Base-by-base conservation (phyloP, 805 yeast genomes). In the Candida koratica region DNA sequence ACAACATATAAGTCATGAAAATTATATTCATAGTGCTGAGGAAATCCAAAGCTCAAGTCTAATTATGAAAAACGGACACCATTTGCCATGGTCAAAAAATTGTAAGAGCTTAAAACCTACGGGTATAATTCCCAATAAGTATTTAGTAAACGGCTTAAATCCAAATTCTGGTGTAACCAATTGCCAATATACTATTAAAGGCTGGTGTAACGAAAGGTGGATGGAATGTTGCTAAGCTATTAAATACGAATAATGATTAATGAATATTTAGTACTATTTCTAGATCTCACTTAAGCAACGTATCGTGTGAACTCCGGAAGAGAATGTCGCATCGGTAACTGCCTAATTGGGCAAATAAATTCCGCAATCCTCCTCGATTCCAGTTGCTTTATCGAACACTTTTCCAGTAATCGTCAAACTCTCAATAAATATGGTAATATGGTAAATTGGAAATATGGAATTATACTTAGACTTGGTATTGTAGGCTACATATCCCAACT, bases 151-250 rank as follows among this genome's bases (percentile, higher is more conserved):
- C 42, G 65, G 64, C 3, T 39, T 47, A 28, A 58, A 64, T 6
- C 69, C 72, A 4, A 59, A 52, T 26, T 55, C 63, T 9, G 70
- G 69, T 4, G 53, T 58, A 11, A 54, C 69, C n/a, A 55, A 48
- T 35, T 45, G 59, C 23, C 79, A 73, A 45, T 73, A 63, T 43
- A 71, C 77, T 10, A 71, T 68, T 12, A 70, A 67, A 44, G 76
- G 76, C 5, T 73, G 77, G 76, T 58, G 61, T 38, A 65, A 72
- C 43, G 49, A 61, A 34, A 47, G 75, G 35, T 73, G 77, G 77
- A n/a, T n/a, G n/a, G n/a, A n/a, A n/a, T n/a, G n/a, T n/a, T n/a
- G n/a, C n/a, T n/a, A n/a, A n/a, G n/a, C n/a, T n/a, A n/a, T n/a
- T 31, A 31, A 16, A 23, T 29, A 29, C 25, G 32, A 31, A 22